Percentiles rank a stretch among this genome's conserved stretches.
Conservation (phyloP, 2,329 filamentous ascomycete species). For the Corynespora cassiicola region DNA sequence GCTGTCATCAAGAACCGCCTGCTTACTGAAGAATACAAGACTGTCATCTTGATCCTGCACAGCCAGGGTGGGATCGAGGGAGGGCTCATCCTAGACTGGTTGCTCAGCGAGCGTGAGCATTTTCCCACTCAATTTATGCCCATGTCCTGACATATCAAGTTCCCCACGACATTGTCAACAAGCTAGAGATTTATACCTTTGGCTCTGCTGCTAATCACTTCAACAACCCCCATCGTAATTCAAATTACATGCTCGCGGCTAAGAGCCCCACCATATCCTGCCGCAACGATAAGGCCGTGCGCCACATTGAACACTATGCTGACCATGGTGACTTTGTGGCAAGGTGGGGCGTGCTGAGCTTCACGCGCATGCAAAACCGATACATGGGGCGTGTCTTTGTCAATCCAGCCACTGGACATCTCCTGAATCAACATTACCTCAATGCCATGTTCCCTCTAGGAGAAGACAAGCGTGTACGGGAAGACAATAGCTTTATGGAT, state of each 20-base stretch:
- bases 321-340: slow-evolving; percentile 77
- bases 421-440: slow-evolving; percentile 65
- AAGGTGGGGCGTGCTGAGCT: slow-evolving; percentile 76
- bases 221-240: slow-evolving; percentile 69
- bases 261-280: slow-evolving; percentile 38
- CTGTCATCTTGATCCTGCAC: slow-evolving; percentile 77
- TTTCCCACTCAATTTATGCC: slow-evolving; percentile 58
- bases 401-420: slow-evolving; percentile 42
- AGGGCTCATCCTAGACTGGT: slow-evolving; percentile 76
- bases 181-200: slow-evolving; percentile 73
- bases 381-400: slow-evolving; percentile 59
- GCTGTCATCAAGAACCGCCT: slow-evolving; percentile 70
- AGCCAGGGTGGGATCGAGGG: slow-evolving; percentile 80
- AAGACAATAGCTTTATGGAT: slow-evolving; percentile 67
- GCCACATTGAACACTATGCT: slow-evolving; percentile 81
- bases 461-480: slow-evolving; percentile 54
- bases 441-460: slow-evolving; percentile 66
- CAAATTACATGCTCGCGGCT: slow-evolving; percentile 4
- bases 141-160: slow-evolving; percentile 54
- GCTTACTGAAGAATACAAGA: slow-evolving; percentile 66
- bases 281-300: slow-evolving; percentile 56
- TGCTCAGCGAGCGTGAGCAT: slow-evolving; percentile 73
- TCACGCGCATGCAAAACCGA: slow-evolving; percentile 59
- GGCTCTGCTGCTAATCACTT: slow-evolving; percentile 82
- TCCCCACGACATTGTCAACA: slow-evolving; percentile 21